Conservation (phyloP, 768 basidiomycete species). For the Phanerochaete sordida region DNA sequence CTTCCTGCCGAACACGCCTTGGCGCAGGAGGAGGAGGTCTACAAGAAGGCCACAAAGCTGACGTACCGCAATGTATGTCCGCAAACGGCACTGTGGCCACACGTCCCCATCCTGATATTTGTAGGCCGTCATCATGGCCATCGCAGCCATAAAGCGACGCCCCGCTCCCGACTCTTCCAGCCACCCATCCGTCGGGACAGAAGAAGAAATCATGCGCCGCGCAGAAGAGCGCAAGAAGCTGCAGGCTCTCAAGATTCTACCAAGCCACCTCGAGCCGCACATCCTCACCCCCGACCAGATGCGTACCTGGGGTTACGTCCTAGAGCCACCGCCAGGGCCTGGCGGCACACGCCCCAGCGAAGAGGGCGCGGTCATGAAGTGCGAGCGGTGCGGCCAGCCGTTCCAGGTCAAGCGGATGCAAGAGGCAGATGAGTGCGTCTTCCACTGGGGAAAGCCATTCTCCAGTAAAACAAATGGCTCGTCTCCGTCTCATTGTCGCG, state of each 20-base stretch:
- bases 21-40: slow-evolving; percentile 77
- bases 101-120: slow-evolving; percentile 7
- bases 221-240: slow-evolving; percentile 52
- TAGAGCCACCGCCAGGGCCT: slow-evolving; percentile 58
- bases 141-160: slow-evolving; percentile 51
- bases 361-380: slow-evolving; percentile 54
- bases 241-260: slow-evolving; percentile 50
- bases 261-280: slow-evolving; percentile 50
- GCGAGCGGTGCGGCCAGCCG: slow-evolving; percentile 73
- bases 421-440: slow-evolving; percentile 61
- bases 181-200: slow-evolving; percentile 79
- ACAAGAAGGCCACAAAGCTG: slow-evolving; percentile 65
- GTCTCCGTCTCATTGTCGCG: slow-evolving; percentile 17
- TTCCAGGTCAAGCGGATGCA: slow-evolving; percentile 65
- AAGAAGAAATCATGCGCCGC: slow-evolving; percentile 56
- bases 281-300: slow-evolving; percentile 57
- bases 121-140: slow-evolving; percentile 49
- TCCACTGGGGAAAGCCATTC: slow-evolving; percentile 80
- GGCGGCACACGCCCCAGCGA: slow-evolving; percentile 65
- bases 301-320: slow-evolving; percentile 65
- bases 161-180: slow-evolving; percentile 50
- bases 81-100: not conserved
- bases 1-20: slow-evolving; percentile 78
- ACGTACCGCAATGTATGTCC: slow-evolving; percentile 78
- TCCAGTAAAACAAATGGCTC: slow-evolving; percentile 63